phyloP scores from a whole-genome alignment of 2,329 filamentous ascomycete genomes.

The Pseudocercospora fijiensis region DNA sequence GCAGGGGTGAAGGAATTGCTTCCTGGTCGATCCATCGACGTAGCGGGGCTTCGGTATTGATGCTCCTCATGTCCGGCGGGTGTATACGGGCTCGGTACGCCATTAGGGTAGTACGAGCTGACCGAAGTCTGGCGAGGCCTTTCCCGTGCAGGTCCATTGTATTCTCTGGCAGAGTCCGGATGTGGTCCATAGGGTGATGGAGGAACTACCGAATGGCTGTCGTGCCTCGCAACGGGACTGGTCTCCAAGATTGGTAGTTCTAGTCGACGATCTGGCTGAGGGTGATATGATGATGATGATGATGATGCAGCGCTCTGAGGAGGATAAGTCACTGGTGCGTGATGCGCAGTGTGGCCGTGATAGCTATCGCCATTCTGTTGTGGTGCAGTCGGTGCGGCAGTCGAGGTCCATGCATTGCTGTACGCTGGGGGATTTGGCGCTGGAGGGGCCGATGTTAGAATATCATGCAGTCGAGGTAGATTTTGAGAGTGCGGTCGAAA shows the following conservation, averaged over 20 bases:
- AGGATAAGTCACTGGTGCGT: conserved; percentile 28
- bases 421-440: conserved; percentile 19
- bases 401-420: conserved; percentile 19
- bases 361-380: conserved; percentile 25
- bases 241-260: conserved; percentile 36
- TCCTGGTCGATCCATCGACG: conserved; percentile 21
- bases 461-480: conserved; percentile 35
- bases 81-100: conserved; percentile 31
- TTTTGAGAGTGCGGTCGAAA: conserved; percentile 29
- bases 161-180: conserved; percentile 26
- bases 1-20: conserved; percentile 22
- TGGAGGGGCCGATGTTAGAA: conserved; percentile 29
- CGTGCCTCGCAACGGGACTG: conserved; percentile 29
- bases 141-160: conserved; percentile 25
- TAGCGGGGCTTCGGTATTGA: conserved; percentile 24
- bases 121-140: conserved; percentile 26
- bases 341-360: conserved; percentile 21
- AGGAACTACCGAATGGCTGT: conserved; percentile 23
- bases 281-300: conserved; percentile 23
- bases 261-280: conserved; percentile 24
- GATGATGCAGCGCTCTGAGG: conserved; percentile 22
- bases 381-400: conserved; percentile 16
- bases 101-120: conserved; percentile 28
- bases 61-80: conserved; percentile 24
- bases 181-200: conserved; percentile 30